Evolutionary conservation across 176 grass and related monocot species (phyloP).

Genomic region (Triticum aestivum): DNA sequence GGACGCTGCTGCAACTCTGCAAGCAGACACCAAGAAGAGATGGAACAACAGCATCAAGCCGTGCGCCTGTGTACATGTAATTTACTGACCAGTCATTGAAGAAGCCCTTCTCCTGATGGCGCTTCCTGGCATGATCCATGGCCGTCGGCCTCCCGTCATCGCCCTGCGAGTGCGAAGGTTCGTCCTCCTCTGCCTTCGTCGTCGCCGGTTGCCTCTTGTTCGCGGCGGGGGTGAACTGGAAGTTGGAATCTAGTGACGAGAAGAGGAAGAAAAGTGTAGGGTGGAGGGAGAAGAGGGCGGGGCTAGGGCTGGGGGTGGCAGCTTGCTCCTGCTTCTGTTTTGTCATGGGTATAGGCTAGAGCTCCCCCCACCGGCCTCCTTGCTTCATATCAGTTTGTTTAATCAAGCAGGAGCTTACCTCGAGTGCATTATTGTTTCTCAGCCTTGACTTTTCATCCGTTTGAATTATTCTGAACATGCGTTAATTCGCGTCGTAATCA

Average conservation of each 20-base stretch:
- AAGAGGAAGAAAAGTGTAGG: background rate
- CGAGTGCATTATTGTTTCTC: constrained; percentile 7
- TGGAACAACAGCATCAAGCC: background rate
- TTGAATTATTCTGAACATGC: background rate
- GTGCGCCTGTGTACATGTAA: background rate
- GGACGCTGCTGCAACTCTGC: background rate
- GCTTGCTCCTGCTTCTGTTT: constrained; percentile 19
- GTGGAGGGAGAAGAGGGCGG: background rate
- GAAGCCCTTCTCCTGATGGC: constrained; percentile 73
- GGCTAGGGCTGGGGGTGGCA: background rate
- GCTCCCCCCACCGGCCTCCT: background rate
- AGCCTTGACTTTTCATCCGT: background rate
- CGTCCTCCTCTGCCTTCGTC: constrained; percentile 18
- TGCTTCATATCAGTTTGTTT: background rate
- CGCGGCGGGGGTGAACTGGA: background rate
- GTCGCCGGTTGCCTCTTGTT: background rate
- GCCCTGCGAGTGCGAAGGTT: constrained; percentile 16
- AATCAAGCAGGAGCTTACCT: background rate
- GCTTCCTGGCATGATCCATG: constrained; percentile 67
- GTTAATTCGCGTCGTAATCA: background rate
- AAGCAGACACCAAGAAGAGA: background rate
- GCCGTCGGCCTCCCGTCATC: constrained; percentile 25
- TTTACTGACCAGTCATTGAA: constrained; percentile 66
- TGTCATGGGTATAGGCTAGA: constrained; percentile 5
- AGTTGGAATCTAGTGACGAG: background rate